Conservation (phyloP, 495 filamentous ascomycete species). For the Penicillium canariense region DNA sequence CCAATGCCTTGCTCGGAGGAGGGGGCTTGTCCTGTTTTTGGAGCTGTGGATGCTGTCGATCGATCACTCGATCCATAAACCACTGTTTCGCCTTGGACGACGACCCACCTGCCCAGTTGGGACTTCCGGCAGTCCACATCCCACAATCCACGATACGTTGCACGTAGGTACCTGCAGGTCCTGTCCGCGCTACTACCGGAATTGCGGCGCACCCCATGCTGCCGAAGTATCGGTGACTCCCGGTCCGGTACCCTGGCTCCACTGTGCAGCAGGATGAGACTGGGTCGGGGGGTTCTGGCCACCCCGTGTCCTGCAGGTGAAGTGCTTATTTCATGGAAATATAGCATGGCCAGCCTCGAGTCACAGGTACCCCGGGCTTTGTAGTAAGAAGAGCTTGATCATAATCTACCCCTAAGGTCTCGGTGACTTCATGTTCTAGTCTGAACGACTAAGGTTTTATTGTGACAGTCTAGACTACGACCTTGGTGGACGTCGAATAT, state of each 20-base stretch:
- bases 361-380: too few relatives aligned
- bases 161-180: constrained; percentile 7
- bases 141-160: neutral
- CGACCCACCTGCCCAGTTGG: constrained; percentile 22
- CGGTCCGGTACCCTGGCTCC: constrained; percentile 1
- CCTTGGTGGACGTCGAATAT: too few relatives aligned
- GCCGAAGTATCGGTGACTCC: constrained; percentile 12
- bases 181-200: constrained; percentile 15
- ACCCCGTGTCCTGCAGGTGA: too few relatives aligned
- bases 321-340: too few relatives aligned
- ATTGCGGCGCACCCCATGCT: neutral
- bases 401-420: too few relatives aligned
- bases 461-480: too few relatives aligned
- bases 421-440: too few relatives aligned
- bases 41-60: constrained; percentile 10
- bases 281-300: too few relatives aligned
- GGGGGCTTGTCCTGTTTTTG: constrained; percentile 9
- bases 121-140: neutral
- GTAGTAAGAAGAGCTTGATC: too few relatives aligned
- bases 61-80: constrained; percentile 13
- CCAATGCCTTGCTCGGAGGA: neutral
- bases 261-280: too few relatives aligned
- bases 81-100: constrained; percentile 24
- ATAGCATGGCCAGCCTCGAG: too few relatives aligned
- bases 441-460: too few relatives aligned